A percentile compares a stretch with the other conserved stretches of the same genome.
These are phyloP conservation scores for Daldinia eschscholtzii DNA, from an alignment of 2,329 filamentous ascomycete genomes.

Conservation along the genomic window DNA sequence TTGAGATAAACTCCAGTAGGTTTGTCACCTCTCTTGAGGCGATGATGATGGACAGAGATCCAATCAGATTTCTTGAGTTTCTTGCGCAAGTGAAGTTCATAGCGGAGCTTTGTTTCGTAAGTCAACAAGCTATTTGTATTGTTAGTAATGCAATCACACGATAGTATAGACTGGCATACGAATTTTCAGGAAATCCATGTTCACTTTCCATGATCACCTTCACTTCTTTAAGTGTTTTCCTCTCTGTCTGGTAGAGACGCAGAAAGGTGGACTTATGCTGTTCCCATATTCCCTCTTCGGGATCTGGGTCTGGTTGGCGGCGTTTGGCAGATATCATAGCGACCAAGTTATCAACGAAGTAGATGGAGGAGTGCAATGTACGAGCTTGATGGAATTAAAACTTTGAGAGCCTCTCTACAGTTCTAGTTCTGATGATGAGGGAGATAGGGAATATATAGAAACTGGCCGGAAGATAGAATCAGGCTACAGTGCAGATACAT, in stretches of 20 bases:
- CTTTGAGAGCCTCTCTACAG: neutral
- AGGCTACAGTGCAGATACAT: neutral
- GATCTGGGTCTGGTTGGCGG: neutral
- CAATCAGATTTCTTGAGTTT: neutral
- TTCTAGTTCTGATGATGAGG: neutral
- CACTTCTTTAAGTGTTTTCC: neutral
- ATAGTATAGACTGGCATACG: neutral
- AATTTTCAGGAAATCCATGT: neutral
- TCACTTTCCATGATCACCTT: neutral
- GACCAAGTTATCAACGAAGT: neutral
- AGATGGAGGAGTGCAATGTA: neutral
- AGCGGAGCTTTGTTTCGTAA: neutral
- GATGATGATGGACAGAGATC: neutral
- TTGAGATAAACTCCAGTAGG: neutral
- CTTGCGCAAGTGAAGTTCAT: neutral
- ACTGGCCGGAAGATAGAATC: neutral
- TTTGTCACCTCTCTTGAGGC: neutral
- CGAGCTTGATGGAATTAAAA: neutral
- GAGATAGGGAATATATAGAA: neutral
- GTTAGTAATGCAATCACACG: neutral
- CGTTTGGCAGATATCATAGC: neutral
- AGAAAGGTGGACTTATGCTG: neutral
- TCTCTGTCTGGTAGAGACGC: neutral
- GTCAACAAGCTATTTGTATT: neutral
- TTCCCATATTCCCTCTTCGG: neutral